Evolutionary conservation across 352 stramenopile genomes (phyloP).

Genomic region (Globisporangium cederbergense): DNA sequence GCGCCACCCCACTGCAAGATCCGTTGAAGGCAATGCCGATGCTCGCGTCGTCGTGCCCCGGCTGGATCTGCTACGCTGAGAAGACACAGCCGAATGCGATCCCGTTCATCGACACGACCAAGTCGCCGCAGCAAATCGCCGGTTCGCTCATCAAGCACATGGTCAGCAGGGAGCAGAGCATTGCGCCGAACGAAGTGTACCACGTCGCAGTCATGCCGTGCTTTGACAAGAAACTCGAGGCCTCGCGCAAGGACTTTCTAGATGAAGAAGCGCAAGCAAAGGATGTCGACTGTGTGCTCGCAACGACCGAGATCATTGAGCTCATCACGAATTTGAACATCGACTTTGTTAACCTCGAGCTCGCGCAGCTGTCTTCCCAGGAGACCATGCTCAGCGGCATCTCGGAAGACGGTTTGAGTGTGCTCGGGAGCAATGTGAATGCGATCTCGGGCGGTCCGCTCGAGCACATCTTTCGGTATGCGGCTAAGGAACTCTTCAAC

Average conservation of each 20-base stretch:
- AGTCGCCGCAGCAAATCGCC: slow-evolving; percentile 95
- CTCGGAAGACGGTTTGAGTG: slow-evolving; percentile 39
- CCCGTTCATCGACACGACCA: slow-evolving; percentile 93
- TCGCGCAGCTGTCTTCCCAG: slow-evolving; percentile 56
- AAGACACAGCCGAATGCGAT: slow-evolving; percentile 95
- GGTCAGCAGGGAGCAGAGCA: slow-evolving; percentile 53
- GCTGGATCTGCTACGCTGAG: slow-evolving; percentile 97
- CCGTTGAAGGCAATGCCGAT: slow-evolving; percentile 85
- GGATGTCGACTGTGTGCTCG: slow-evolving; percentile 95
- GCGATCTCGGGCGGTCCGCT: slow-evolving; percentile 86
- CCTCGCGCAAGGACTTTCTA: slow-evolving; percentile 89
- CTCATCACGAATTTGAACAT: slow-evolving; percentile 54
- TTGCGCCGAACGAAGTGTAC: slow-evolving; percentile 76
- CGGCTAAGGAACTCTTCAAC: slow-evolving; percentile 87
- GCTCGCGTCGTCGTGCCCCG: slow-evolving; percentile 95
- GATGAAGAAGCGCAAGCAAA: slow-evolving; percentile 59
- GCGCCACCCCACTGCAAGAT: slow-evolving; percentile 53
- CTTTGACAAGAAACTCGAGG: slow-evolving; percentile 99
- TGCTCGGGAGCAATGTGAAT: slow-evolving; percentile 63
- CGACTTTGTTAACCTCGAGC: slow-evolving; percentile 63
- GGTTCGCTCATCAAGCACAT: slow-evolving; percentile 80
- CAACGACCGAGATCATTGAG: slow-evolving; percentile 78
- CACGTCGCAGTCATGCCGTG: slow-evolving; percentile 97
- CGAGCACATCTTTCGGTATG: slow-evolving; percentile 91
- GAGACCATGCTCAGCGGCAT: slow-evolving; percentile 74